Base-by-base conservation (phyloP, 2,329 filamentous ascomycete species). In the Clarireedia homoeocarpa region DNA sequence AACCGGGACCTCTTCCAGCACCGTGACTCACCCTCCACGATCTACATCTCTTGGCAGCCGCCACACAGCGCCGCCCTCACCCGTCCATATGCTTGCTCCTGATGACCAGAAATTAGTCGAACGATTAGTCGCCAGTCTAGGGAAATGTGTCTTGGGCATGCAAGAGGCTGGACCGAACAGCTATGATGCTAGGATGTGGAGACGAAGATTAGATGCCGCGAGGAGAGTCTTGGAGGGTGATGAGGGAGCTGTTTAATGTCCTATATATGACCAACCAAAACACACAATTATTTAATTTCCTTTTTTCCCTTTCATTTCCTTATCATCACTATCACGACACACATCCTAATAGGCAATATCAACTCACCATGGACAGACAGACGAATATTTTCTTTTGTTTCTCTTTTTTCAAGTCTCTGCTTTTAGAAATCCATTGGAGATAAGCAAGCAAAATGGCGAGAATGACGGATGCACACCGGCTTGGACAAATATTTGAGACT, bases 201-300 rank as follows among this genome's bases (percentile, higher is more conserved):
- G 89, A 58, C 76, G 86, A 60, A 78, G 87, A 62, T 77, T 96
- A 51, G 89, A 95, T 62, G 81, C 83, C 52, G 91, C 90, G 5
- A 82, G 84, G 58, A 78, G 81, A 52, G 79, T 89, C 3, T 74
- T 95, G 30, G 88, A 92, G 62, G 89, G 88, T 5, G 73, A 84
- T 58, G 78, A 84, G 60, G 76, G 76, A 2, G 60, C 62, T 12
- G 46, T 68, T 27, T 68, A 56, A 62, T 40, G 51, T 30, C 7
- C 9, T 30, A 7, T 10, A 30, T 30, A 30, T 10, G 27, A 30
- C 27, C 10, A 34, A 30, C 27, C 10, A 34, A 34, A 42, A 34
- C 14, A 12, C 23, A 6, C 26, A 20, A 20, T 20, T n/a, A 17
- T 12, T 52, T 24, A 12, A 17, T 47, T 47, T 17, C 34, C 5